Percentiles rank a stretch among this genome's conserved stretches.
Conservation (phyloP, 129 eudicot genomes). For the Helichrysum umbraculigerum region DNA sequence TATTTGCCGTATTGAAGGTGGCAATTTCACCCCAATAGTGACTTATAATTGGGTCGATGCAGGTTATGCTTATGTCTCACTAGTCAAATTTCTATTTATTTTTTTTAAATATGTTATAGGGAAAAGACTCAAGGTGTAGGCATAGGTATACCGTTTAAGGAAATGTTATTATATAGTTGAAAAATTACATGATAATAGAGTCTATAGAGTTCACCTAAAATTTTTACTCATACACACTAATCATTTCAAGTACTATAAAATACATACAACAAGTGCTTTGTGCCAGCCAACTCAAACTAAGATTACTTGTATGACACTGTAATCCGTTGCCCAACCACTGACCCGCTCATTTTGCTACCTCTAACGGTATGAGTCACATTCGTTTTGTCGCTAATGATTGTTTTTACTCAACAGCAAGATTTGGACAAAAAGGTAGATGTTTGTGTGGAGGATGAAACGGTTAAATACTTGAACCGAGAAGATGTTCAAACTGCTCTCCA, state of each 20-base stretch:
- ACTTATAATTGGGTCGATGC: not conserved
- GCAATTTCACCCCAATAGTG: not conserved
- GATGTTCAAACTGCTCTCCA: conserved; percentile 62
- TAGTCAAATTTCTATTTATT: too few species aligned
- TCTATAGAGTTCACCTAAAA: too few species aligned
- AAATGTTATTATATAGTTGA: too few species aligned
- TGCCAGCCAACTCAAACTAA: not conserved
- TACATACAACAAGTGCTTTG: not conserved
- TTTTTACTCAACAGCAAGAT: conserved; percentile 34
- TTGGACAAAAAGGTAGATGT: conserved; percentile 49
- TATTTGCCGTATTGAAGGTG: not conserved
- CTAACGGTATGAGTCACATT: not conserved
- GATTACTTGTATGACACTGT: not conserved
- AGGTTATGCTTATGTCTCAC: too few species aligned
- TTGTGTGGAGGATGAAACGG: conserved; percentile 57
- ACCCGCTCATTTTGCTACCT: not conserved
- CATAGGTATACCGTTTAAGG: too few species aligned
- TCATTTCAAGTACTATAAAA: not conserved
- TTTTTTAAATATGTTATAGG: not conserved
- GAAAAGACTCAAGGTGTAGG: not conserved
- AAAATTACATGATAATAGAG: too few species aligned
- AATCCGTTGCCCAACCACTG: not conserved
- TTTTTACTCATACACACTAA: not conserved
- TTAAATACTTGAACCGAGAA: conserved; percentile 47
- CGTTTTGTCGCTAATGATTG: not conserved